Conservation (phyloP, 805 yeast species). For the Candida ipomoeae region DNA sequence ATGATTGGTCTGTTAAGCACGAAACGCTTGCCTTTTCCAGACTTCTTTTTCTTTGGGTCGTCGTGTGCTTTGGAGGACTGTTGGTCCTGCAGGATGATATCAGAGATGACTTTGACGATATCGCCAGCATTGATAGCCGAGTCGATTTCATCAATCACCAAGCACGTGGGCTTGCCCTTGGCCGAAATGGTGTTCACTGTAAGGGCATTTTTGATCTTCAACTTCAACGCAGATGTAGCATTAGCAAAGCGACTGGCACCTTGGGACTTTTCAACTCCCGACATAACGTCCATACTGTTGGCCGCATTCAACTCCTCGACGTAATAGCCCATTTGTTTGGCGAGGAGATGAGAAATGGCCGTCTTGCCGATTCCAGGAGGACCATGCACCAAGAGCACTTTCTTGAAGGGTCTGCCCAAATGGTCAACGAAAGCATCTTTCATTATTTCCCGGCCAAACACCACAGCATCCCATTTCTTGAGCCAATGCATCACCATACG, state of each 20-base stretch:
- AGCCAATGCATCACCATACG: slow-evolving; percentile 39
- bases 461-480: slow-evolving; percentile 33
- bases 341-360: slow-evolving; percentile 78
- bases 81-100: slow-evolving; percentile 54
- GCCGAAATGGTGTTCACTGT: slow-evolving; percentile 56
- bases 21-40: slow-evolving; percentile 35
- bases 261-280: slow-evolving; percentile 18
- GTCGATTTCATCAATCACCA: slow-evolving; percentile 88
- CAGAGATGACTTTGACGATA: slow-evolving; percentile 48
- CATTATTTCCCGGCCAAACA: slow-evolving; percentile 23
- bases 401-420: slow-evolving; percentile 42
- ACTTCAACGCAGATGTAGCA: slow-evolving; percentile 29
- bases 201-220: slow-evolving; percentile 50
- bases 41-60: slow-evolving; percentile 17
- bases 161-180: slow-evolving; percentile 70
- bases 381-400: slow-evolving; percentile 75
- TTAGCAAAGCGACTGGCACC: slow-evolving; percentile 19
- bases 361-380: slow-evolving; percentile 96
- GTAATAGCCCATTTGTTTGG: slow-evolving; percentile 75
- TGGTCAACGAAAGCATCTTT: slow-evolving; percentile 20
- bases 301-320: slow-evolving; percentile 81
- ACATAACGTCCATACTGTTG: slow-evolving; percentile 36
- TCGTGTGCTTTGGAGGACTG: slow-evolving; percentile 3
- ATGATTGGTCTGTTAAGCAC: slow-evolving; percentile 75
- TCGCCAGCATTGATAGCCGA: slow-evolving; percentile 34